Base-by-base conservation (phyloP, 345 rosid genomes). In the Bretschneidera sinensis region DNA sequence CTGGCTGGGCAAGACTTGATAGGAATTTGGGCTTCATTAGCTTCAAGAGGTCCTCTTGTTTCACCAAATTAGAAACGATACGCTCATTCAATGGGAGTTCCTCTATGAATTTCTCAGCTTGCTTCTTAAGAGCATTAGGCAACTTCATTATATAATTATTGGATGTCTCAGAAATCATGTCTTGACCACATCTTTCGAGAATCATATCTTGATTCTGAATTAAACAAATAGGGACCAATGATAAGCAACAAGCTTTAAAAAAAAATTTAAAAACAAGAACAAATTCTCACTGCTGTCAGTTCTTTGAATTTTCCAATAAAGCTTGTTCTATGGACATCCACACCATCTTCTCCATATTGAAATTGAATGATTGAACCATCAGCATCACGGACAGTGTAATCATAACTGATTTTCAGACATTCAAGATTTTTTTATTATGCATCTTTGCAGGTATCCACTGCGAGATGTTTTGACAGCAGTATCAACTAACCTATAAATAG, bases 381-480 rank as follows among this genome's bases (percentile, higher is more conserved):
- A 59, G 90, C 79, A 69, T 94, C 99, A 61, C 99, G 97, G 68
- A 94, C 99, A 39, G 92, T 94, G 66, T 86, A 83, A 75, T 94
- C 99, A 69, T 94, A 94, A 66, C 75, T 66, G 63, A 94, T 82
- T 81, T 86, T 94, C 57, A 94, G 81, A 76, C 86, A 77, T 81
- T 94, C 99, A 7, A 94, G 95, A 74, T 94, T 94, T 78, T n/a
- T 94, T 94, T 69, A 94, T 86, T 28, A 94, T 81, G 74, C 99
- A 94, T 72, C 99, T 88, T 69, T 94, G 99, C 51, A 94, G 86
- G 82, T 94, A 94, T 45, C 99, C 99, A 86, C 99, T 94, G 55
- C 99, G 96, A 55, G 99, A 94, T 73, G 99, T 94, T 74, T 94
- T 94, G 60, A 94, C 99, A 33, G 99, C 97, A 39, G 99, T 94